Base-by-base conservation (phyloP, 352 stramenopile genomes). In the Salisapilia sapeloensis region DNA sequence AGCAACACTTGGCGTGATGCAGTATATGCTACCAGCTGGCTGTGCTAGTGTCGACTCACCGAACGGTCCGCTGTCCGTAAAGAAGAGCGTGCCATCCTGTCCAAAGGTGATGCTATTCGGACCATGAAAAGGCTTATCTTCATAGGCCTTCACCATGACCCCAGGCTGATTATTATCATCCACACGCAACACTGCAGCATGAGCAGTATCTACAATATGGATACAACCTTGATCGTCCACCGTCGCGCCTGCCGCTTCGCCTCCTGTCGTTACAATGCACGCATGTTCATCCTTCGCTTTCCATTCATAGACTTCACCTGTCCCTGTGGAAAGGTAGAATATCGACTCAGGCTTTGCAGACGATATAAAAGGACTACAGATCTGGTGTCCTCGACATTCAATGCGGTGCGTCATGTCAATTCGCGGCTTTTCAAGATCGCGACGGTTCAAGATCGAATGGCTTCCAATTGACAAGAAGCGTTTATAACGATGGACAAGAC, bases 31-130 rank as follows among this genome's bases (percentile, higher is more conserved):
- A 1, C 78, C 78, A 9, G 41, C 53, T 9, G 72, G 66, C 3
- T 66, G 58, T 46, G 84, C 72, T n/a, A 92, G 52, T 26, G 72
- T 89, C 31, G 72, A 85, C 44, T 92, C 78, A 13, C 78, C 78
- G 22, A 92, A 29, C 7, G 75, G 75, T 0, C 78, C 78, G 33
- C 67, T 84, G 48, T 92, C 75, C 0, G 78, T 82, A 43, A 92
- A 92, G 48, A 79, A 89, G 29, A 91, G 53, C 8, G 62, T 56
- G 30, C 55, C 63, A 25, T 80, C 58, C 14, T 44, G 32, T 0
- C 50, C 46, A 35, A 86, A 79, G 11, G 66, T 46, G 28, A 89
- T 50, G 25, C 61, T 60, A 35, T 59, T 82, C n/a, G 70, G 74
- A 0, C 72, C 72, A 11, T 55, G 60, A 34, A 92, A 80, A 2